Base-by-base conservation (phyloP, 768 basidiomycete genomes). In the Pilatotrama ljubarskyi region DNA sequence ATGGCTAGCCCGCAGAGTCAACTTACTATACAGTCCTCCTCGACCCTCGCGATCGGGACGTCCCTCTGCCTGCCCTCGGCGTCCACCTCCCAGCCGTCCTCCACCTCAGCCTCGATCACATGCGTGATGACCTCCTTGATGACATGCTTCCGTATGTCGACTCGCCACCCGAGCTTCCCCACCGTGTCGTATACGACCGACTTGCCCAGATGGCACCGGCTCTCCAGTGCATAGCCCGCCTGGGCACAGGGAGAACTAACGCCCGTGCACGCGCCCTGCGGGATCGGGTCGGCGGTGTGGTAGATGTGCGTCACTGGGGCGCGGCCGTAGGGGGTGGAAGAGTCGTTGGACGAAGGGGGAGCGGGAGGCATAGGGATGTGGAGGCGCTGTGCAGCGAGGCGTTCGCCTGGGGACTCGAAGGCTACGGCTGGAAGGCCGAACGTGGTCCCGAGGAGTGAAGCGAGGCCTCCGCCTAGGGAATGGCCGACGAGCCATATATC, bases 201-300 rank as follows among this genome's bases (percentile, higher is more conserved):
- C 70, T 77, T 76, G 26, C 88, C 88, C 2, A 85, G 75, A 68
- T 89, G 87, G 60, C 87, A 90, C 14, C 73, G 72, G 32, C 80
- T 81, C 70, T 85, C 85, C 37, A 85, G 70, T 35, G 85, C 87
- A 64, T 84, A 89, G n/a, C 87, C 88, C 11, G 78, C 87, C 43
- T 80, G 78, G 38, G 83, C 80, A 59, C 88, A 90, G 0, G 77
- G 69, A 10, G 80, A 84, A 15, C 75, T 61, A 18, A 77, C 47
- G 26, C 84, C 84, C 5, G 77, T 84, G 67, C 84, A 85, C 24
- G 76, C 69, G 25, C 82, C 82, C 61, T 83, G 83, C 6, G 88
- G 83, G 65, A 90, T 84, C 7, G 88, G 88, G 69, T 90, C 87
- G 36, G 87, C 87, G 35, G 77, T 90, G 70, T 89, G 84, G 71